Conservation (phyloP, 495 filamentous ascomycete genomes). For the Penicillium flavigenum region DNA sequence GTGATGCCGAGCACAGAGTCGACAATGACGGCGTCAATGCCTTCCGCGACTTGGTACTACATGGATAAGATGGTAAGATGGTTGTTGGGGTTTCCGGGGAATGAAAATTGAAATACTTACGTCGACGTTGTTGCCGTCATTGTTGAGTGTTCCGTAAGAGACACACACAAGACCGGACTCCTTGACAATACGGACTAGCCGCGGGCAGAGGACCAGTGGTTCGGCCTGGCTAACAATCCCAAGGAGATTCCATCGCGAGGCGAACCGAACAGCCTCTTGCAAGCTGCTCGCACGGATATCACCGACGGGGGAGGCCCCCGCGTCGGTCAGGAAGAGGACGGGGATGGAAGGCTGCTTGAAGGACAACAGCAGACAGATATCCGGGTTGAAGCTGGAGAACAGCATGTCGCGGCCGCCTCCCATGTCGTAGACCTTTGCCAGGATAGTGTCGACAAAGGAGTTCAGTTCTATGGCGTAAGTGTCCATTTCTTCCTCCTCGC, state of each 20-base stretch:
- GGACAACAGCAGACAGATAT: slow-evolving; percentile 87
- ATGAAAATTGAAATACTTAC: slow-evolving; percentile 47
- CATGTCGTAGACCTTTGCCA: slow-evolving; percentile 79
- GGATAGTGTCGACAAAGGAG: slow-evolving; percentile 90
- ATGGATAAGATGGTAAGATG: slow-evolving; percentile 2
- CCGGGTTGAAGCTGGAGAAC: slow-evolving; percentile 95
- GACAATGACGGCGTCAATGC: slow-evolving; percentile 96
- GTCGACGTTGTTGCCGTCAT: slow-evolving; percentile 79
- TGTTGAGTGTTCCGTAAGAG: slow-evolving; percentile 89
- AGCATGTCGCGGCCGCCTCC: slow-evolving; percentile 78
- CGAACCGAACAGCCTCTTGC: slow-evolving; percentile 94
- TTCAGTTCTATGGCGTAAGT: slow-evolving; percentile 96
- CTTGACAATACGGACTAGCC: slow-evolving; percentile 95
- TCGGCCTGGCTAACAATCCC: slow-evolving; percentile 84
- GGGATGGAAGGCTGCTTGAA: slow-evolving; percentile 97
- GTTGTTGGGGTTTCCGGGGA: background rate
- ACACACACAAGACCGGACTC: slow-evolving; percentile 92
- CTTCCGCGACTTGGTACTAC: slow-evolving; percentile 86
- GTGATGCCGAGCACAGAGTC: slow-evolving; percentile 85
- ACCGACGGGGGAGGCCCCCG: slow-evolving; percentile 69
- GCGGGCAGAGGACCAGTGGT: slow-evolving; percentile 80
- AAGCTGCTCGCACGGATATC: slow-evolving; percentile 91
- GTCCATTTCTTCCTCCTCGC: slow-evolving; percentile 95
- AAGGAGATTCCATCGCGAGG: slow-evolving; percentile 87
- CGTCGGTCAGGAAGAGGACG: slow-evolving; percentile 90